phyloP scores from a whole-genome alignment of 176 grass and related monocot species.

The Zoysia pacifica region DNA sequence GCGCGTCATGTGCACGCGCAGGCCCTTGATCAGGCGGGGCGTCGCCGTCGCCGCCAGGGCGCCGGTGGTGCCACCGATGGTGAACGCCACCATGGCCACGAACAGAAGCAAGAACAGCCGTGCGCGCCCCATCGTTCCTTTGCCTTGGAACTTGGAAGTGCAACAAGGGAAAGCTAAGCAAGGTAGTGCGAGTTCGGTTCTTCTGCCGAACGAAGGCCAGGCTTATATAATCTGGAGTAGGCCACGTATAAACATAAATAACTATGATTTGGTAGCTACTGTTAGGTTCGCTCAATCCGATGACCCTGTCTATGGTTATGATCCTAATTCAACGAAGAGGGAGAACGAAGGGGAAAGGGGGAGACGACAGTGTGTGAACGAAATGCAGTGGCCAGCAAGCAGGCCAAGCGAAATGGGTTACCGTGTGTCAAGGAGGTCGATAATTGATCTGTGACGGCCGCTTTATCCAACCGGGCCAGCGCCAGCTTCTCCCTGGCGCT shows the following conservation, averaged over 20 bases:
- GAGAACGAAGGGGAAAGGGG: neutral
- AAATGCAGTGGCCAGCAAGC: constrained; percentile 5
- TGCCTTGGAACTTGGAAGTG: neutral
- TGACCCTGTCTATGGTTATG: neutral
- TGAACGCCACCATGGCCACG: constrained; percentile 11
- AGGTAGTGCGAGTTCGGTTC: neutral
- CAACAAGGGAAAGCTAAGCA: neutral
- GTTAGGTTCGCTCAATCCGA: constrained; percentile 48
- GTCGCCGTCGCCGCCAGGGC: constrained; percentile 10
- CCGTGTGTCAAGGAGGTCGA: constrained; percentile 27
- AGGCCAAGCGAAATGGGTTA: neutral
- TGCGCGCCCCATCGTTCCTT: constrained; percentile 25
- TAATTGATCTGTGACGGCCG: constrained; percentile 13
- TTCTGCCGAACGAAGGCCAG: constrained; percentile 3
- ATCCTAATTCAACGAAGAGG: neutral
- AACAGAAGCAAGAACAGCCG: constrained; percentile 36
- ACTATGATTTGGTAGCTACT: constrained; percentile 41
- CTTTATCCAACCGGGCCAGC: constrained; percentile 26
- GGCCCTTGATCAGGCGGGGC: constrained; percentile 14
- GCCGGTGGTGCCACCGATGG: constrained; percentile 14
- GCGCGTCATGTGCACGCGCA: constrained; percentile 37
- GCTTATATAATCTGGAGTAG: constrained; percentile 24
- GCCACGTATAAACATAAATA: constrained; percentile 1
- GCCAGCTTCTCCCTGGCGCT: constrained; percentile 39
- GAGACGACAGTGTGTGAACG: neutral